Evolutionary conservation across 164 flowering plant genomes (phyloP).

Genomic region (Piper betle): DNA sequence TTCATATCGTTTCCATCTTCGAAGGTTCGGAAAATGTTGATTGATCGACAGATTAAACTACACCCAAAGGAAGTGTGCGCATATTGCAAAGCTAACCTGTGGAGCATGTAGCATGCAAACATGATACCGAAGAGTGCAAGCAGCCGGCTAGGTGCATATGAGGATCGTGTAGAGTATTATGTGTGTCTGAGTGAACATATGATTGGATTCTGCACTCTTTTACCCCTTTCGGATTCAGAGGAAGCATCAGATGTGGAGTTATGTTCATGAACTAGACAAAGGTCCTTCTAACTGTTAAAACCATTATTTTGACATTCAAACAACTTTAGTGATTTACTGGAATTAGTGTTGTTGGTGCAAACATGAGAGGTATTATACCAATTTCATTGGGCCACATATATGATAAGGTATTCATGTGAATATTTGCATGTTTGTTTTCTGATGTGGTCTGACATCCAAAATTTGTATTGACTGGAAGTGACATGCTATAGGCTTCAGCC

Average conservation of each 20-base stretch:
- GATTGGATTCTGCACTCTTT: constrained; percentile 78
- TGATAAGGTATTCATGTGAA: no score
- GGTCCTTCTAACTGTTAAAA: not conserved
- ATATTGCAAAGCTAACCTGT: constrained; percentile 90
- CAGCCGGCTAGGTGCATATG: constrained; percentile 84
- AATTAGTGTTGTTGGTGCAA: no score
- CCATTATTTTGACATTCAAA: not conserved
- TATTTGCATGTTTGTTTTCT: no score
- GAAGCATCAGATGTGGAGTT: constrained; percentile 62
- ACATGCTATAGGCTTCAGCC: no score
- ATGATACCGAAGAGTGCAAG: constrained; percentile 89
- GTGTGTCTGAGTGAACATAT: constrained; percentile 95
- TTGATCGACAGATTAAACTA: constrained; percentile 43
- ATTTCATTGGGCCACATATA: no score
- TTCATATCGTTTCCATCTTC: constrained; percentile 79
- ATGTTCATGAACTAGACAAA: constrained; percentile 1
- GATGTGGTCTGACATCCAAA: no score
- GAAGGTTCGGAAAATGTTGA: constrained; percentile 54
- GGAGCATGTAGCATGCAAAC: constrained; percentile 87
- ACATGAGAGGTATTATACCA: no score
- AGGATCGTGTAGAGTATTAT: constrained; percentile 74
- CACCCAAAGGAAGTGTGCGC: constrained; percentile 82
- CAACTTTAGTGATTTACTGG: no score
- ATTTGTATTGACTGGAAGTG: no score
- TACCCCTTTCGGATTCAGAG: constrained; percentile 90